These are phyloP conservation scores for Plasmodium yoelii DNA, from an alignment of 169 alveolate genomes.

Conservation along the genomic window DNA sequence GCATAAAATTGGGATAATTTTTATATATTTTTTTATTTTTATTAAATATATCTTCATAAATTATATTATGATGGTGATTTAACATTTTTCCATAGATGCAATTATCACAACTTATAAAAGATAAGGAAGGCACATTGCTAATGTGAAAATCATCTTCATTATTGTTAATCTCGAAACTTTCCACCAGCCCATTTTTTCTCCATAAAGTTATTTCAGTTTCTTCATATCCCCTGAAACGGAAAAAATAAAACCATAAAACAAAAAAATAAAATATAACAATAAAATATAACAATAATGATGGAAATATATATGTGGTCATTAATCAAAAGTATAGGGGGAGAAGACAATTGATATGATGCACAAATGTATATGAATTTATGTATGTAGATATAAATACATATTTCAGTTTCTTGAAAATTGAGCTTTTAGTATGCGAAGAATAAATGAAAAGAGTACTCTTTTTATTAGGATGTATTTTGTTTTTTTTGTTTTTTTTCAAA, in stretches of 20 bases:
- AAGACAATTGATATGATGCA: not conserved
- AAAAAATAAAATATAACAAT: not conserved
- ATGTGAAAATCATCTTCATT: conserved; percentile 29
- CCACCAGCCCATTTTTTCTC: conserved; percentile 47
- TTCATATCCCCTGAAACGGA: conserved; percentile 57
- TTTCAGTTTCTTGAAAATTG: not conserved
- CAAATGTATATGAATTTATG: not conserved
- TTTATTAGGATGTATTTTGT: too few species aligned
- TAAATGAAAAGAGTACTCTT: too few species aligned
- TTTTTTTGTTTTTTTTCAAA: too few species aligned
- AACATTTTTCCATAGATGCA: conserved; percentile 60
- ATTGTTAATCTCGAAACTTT: conserved; percentile 24
- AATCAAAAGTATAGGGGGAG: not conserved
- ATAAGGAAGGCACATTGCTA: conserved; percentile 16
- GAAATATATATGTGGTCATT: not conserved
- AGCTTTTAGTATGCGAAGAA: too few species aligned
- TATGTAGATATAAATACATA: conserved; percentile 9
- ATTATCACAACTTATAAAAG: conserved; percentile 44
- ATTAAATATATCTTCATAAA: conserved; percentile 46
- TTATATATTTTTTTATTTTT: conserved; percentile 26
- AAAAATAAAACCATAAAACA: too few species aligned
- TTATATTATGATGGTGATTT: conserved; percentile 56
- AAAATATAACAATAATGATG: conserved; percentile 4
- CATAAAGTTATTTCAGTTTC: conserved; percentile 68
- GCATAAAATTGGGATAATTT: conserved; percentile 46